A percentile compares a stretch with the other conserved stretches of the same genome.
Conservation (phyloP, 2,329 filamentous ascomycete genomes). For the Xylariaceae sp. region DNA sequence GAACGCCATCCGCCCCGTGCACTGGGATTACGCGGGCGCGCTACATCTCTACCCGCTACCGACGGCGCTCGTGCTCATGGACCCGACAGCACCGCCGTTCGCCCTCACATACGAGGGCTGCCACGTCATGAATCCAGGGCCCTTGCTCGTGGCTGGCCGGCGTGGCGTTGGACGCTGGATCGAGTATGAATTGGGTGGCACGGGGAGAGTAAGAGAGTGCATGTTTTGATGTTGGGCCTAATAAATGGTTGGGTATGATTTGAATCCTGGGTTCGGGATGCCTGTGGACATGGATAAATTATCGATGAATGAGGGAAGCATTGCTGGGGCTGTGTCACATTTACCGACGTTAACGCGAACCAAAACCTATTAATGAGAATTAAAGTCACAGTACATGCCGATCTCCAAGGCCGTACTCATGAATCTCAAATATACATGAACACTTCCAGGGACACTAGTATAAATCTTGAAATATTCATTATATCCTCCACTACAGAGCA, state of each 20-base stretch:
- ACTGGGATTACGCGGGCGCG: slow-evolving; percentile 84
- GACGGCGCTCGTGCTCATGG: slow-evolving; percentile 81
- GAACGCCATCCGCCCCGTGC: slow-evolving; percentile 76
- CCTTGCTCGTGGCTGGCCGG: slow-evolving; percentile 72
- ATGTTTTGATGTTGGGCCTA: slow-evolving; percentile 51
- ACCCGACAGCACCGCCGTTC: slow-evolving; percentile 82
- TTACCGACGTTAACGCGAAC: neutral
- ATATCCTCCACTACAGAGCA: neutral
- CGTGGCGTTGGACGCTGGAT: slow-evolving; percentile 80
- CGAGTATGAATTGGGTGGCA: slow-evolving; percentile 77
- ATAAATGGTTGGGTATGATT: neutral
- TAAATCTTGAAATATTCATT: slow-evolving; percentile 17
- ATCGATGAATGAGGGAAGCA: slow-evolving; percentile 7
- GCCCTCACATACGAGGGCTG: slow-evolving; percentile 93
- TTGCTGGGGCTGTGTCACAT: slow-evolving; percentile 6
- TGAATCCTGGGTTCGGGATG: neutral
- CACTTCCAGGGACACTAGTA: too few species aligned
- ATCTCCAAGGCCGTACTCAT: too few species aligned
- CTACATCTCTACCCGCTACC: slow-evolving; percentile 89
- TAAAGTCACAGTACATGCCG: too few species aligned
- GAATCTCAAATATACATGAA: neutral
- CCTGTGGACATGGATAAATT: slow-evolving; percentile 9
- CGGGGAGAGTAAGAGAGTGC: slow-evolving; percentile 69
- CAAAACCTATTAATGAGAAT: too few species aligned
- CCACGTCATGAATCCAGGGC: slow-evolving; percentile 91